These are phyloP conservation scores for Rhodotorula glutinis DNA, from an alignment of 1,284 basidiomycete species.

Conservation along the genomic window DNA sequence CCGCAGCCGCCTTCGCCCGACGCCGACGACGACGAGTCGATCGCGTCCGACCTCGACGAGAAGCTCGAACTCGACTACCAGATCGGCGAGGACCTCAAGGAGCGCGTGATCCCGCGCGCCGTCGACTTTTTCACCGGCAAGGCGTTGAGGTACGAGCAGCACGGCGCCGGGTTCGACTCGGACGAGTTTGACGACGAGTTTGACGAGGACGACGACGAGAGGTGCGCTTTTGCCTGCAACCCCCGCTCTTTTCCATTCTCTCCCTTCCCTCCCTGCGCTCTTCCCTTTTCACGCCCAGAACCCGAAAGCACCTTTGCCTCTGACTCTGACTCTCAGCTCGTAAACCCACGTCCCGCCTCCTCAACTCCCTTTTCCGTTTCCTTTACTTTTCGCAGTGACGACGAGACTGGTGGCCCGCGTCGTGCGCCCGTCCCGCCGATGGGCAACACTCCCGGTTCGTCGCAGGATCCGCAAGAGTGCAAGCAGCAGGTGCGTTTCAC, in stretches of 20 bases:
- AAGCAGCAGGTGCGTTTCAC: slow-evolving; percentile 12
- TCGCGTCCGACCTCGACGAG: slow-evolving; percentile 68
- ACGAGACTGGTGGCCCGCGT: slow-evolving; percentile 10
- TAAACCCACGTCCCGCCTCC: too few relatives aligned
- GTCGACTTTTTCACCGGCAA: slow-evolving; percentile 78
- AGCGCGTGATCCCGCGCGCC: slow-evolving; percentile 93
- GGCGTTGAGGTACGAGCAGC: slow-evolving; percentile 78
- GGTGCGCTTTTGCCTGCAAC: slow-evolving; percentile 8
- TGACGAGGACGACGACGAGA: slow-evolving; percentile 26
- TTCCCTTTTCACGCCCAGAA: too few relatives aligned
- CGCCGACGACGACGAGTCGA: slow-evolving; percentile 72
- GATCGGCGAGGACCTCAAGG: slow-evolving; percentile 97
- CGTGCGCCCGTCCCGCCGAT: slow-evolving; percentile 16
- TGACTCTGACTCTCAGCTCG: background rate
- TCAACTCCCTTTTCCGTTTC: background rate
- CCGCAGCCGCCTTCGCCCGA: slow-evolving; percentile 69
- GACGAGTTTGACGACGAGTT: slow-evolving; percentile 55
- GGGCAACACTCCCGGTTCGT: slow-evolving; percentile 12
- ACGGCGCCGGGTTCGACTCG: slow-evolving; percentile 49
- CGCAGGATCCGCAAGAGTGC: slow-evolving; percentile 12
- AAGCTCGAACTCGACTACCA: slow-evolving; percentile 96
- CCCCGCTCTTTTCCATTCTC: background rate
- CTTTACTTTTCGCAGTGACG: slow-evolving; percentile 4
- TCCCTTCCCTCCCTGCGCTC: background rate
- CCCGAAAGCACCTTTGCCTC: background rate